A percentile compares a stretch with the other conserved stretches of the same genome.
These are phyloP conservation scores for Atalantia buxifolia DNA, from an alignment of 345 rosid genomes.

Conservation along the genomic window DNA sequence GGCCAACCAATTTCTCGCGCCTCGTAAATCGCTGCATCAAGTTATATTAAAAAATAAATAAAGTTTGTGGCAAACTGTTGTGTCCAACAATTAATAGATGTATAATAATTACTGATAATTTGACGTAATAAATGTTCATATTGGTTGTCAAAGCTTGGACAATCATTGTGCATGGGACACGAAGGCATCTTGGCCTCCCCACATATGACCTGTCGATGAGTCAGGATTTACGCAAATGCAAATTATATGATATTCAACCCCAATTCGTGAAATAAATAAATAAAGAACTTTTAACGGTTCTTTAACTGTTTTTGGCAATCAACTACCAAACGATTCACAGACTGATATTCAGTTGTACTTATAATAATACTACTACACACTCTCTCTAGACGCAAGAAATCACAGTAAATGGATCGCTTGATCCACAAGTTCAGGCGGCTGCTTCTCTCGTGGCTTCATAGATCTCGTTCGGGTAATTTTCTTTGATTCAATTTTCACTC, in stretches of 20 bases:
- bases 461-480: constrained; percentile 67
- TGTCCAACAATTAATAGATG: too few relatives aligned
- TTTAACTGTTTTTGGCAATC: neutral
- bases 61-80: too few relatives aligned
- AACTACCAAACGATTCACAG: too few relatives aligned
- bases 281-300: neutral
- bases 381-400: neutral
- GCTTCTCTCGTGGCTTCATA: constrained; percentile 63
- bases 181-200: neutral
- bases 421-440: constrained; percentile 55
- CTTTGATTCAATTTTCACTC: neutral
- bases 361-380: neutral
- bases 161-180: neutral
- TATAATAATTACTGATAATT: too few relatives aligned
- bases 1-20: too few relatives aligned
- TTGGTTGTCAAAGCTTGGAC: neutral
- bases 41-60: too few relatives aligned
- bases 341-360: neutral
- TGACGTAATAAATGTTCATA: too few relatives aligned
- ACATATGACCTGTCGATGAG: neutral
- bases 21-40: too few relatives aligned
- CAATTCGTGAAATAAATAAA: neutral
- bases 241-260: neutral
- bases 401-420: constrained; percentile 35
- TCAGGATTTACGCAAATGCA: neutral